These are phyloP conservation scores for Ceratocystis harringtonii DNA, from an alignment of 2,329 filamentous ascomycete genomes.

Conservation along the genomic window DNA sequence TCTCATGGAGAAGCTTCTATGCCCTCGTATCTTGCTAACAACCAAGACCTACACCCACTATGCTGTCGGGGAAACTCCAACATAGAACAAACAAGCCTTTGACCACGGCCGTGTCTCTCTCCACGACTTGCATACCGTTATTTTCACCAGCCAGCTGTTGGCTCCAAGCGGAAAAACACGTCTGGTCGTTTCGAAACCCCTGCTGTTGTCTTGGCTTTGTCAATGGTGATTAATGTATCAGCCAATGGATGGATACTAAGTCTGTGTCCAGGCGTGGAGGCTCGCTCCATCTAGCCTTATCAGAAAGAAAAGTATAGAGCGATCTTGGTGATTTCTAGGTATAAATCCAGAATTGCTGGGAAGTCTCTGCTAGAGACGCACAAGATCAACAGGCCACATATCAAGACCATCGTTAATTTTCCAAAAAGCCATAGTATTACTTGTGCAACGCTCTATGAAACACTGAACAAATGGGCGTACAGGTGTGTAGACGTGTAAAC, in stretches of 20 bases:
- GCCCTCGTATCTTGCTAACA: too few species aligned
- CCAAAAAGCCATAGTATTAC: not conserved
- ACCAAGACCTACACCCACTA: not conserved
- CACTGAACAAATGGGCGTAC: not conserved
- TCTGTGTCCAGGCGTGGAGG: not conserved
- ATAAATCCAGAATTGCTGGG: not conserved
- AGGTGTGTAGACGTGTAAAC: not conserved
- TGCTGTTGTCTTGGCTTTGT: not conserved
- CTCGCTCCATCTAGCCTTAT: not conserved
- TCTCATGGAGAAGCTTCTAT: not conserved
- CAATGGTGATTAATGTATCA: not conserved
- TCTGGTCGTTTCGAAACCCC: not conserved
- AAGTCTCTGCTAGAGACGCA: not conserved
- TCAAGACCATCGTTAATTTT: not conserved
- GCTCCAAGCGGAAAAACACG: not conserved
- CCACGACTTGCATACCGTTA: not conserved
- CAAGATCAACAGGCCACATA: not conserved
- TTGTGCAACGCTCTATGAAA: not conserved
- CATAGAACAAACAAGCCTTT: not conserved
- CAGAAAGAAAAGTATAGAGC: not conserved
- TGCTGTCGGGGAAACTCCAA: not conserved
- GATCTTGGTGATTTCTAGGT: not conserved
- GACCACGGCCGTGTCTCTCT: not conserved
- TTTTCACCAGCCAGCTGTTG: not conserved
- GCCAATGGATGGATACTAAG: not conserved